Base-by-base conservation (phyloP, 1,139 yeast species). In the Protomyces macrosporus region DNA sequence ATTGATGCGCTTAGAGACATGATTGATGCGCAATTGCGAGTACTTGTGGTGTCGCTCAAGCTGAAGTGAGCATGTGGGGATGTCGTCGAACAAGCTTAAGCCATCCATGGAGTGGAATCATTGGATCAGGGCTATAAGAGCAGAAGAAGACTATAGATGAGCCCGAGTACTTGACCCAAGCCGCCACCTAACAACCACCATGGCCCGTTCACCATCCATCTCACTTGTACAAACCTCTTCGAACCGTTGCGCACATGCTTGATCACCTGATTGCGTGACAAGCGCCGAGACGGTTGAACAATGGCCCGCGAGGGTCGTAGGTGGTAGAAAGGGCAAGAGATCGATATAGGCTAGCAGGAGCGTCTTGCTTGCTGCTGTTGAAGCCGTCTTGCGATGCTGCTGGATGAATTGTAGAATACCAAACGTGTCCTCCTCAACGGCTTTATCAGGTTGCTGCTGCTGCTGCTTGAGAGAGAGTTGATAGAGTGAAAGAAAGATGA, bases 131-230 rank as follows among this genome's bases (percentile, higher is more conserved):
- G 23, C 23, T 23, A 23, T 23, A 23, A 23, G 2, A 23, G 2
- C 23, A 23, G 1, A 23, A 23, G 23, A 23, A 23, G 23, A 23
- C 23, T 23, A 23, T 23, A 23, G 23, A 23, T 23, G 23, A 23
- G 23, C 23, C 23, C 23, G 23, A 23, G 23, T 23, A 2, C 23
- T 23, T 23, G 48, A 30, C 16, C 48, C 48, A 0, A 42, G 48
- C 4, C 48, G 33, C 48, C 48, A 42, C 9, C 32, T 32, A 2
- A 16, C 30, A 10, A 42, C 48, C 3, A 30, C 48, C 48, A 42
- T 42, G 16, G 62, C 55, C 33, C 62, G 42, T 35, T 51, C 62
- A 34, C 56, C 14, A 42, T 45, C 56, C 62, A 58, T 58, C 32
- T 58, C 62, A 9, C 56, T 52, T 1, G 53, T 58, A 35, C 62